These are phyloP conservation scores for Blastobotrys ciferrii DNA, from an alignment of 1,139 yeast species.

Conservation along the genomic window DNA sequence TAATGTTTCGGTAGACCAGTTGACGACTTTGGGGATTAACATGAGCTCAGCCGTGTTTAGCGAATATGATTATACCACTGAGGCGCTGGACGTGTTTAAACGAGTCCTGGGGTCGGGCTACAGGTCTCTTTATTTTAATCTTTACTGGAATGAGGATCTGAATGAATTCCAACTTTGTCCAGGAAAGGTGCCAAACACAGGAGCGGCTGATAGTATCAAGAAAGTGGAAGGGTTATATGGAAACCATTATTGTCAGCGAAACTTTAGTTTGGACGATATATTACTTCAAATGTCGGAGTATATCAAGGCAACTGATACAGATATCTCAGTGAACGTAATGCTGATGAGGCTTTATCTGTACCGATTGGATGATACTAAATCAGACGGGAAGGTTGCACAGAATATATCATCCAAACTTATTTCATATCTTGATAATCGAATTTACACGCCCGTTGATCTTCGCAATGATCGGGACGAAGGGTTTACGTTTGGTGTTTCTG, in stretches of 20 bases:
- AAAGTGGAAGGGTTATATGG: slow-evolving; percentile 8
- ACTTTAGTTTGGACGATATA: slow-evolving; percentile 45
- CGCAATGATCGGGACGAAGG: slow-evolving; percentile 28
- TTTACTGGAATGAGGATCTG: slow-evolving; percentile 60
- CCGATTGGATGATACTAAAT: slow-evolving; percentile 23
- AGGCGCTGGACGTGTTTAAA: slow-evolving; percentile 42
- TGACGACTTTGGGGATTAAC: slow-evolving; percentile 57
- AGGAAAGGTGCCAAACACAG: slow-evolving; percentile 17
- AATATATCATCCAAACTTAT: neutral
- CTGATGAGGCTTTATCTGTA: slow-evolving; percentile 51
- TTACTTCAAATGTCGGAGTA: slow-evolving; percentile 41
- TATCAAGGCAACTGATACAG: slow-evolving; percentile 51
- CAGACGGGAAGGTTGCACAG: neutral
- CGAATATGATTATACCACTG: slow-evolving; percentile 48
- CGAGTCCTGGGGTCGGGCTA: slow-evolving; percentile 51
- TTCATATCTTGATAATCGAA: slow-evolving; percentile 22
- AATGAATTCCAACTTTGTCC: slow-evolving; percentile 73
- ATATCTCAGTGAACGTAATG: slow-evolving; percentile 54
- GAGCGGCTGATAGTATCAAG: slow-evolving; percentile 1
- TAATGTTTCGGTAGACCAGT: slow-evolving; percentile 56
- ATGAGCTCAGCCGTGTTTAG: slow-evolving; percentile 52
- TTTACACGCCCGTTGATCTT: slow-evolving; percentile 40
- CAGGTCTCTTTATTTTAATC: slow-evolving; percentile 54
- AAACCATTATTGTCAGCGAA: slow-evolving; percentile 42
- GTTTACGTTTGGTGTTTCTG: slow-evolving; percentile 25